Conservation (phyloP, 225 moss, liverwort and hornwort genomes). For the Climacium dendroides region DNA sequence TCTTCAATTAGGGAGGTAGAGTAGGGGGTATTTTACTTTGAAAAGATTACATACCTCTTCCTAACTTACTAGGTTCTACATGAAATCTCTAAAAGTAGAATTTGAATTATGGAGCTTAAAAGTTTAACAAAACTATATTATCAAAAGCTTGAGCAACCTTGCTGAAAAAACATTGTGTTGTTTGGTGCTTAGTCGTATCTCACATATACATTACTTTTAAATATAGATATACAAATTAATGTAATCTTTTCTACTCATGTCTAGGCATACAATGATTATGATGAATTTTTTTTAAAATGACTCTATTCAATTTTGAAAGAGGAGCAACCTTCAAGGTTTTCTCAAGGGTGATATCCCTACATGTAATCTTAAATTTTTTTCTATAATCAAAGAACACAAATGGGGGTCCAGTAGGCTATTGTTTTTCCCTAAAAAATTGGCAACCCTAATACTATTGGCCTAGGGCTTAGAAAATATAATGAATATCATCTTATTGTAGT, state of each 20-base stretch:
- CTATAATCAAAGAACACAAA: accelerated
- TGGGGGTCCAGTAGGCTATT: accelerated
- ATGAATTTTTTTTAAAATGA: background rate
- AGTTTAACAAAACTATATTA: too few relatives aligned
- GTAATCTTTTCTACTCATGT: background rate
- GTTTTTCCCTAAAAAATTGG: background rate
- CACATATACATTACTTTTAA: background rate
- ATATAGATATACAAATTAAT: background rate
- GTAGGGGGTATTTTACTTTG: too few relatives aligned
- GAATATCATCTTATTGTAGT: background rate
- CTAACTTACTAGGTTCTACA: too few relatives aligned
- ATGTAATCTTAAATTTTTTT: background rate
- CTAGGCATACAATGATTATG: background rate
- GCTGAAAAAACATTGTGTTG: too few relatives aligned
- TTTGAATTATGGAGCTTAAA: too few relatives aligned
- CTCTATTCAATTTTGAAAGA: background rate
- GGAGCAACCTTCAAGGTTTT: accelerated
- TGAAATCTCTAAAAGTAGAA: too few relatives aligned
- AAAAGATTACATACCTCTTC: too few relatives aligned
- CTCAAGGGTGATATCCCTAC: background rate
- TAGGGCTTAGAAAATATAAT: background rate
- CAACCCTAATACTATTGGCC: background rate
- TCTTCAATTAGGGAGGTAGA: too few relatives aligned
- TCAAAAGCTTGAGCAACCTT: background rate
- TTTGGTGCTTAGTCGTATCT: background rate